Percentiles rank a stretch among this genome's conserved stretches.
Conservation (phyloP, 495 filamentous ascomycete species). For the Hyaloscypha finlandica region DNA sequence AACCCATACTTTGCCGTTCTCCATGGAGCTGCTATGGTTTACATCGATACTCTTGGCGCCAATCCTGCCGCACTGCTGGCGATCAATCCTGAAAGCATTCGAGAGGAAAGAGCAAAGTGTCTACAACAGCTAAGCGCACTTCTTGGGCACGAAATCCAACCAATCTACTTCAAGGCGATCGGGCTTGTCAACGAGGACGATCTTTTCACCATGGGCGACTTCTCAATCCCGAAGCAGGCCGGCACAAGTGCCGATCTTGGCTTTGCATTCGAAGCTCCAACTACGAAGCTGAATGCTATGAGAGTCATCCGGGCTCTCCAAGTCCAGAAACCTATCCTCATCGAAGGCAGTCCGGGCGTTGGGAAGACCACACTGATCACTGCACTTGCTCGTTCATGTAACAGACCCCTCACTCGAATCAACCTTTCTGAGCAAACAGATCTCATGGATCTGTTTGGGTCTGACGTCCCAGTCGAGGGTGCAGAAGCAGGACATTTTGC, state of each 20-base stretch:
- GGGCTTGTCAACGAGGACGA: conserved; percentile 36
- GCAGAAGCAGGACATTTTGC: conserved; percentile 83
- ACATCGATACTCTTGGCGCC: conserved; percentile 90
- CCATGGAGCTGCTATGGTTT: conserved; percentile 94
- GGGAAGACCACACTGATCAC: conserved; percentile 94
- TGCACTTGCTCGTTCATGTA: conserved; percentile 76
- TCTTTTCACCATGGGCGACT: conserved; percentile 67
- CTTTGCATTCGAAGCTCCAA: conserved; percentile 84
- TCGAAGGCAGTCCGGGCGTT: conserved; percentile 96
- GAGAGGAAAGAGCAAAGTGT: conserved; percentile 66
- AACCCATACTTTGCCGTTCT: conserved; percentile 62
- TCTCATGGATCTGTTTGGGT: conserved; percentile 95
- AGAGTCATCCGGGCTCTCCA: conserved; percentile 89
- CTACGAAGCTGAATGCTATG: conserved; percentile 86
- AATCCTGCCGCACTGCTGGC: conserved; percentile 86
- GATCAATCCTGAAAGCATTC: conserved; percentile 58
- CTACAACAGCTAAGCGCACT: conserved; percentile 70
- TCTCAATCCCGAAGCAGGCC: conserved; percentile 58
- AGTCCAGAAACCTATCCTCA: conserved; percentile 82
- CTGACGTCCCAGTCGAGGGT: conserved; percentile 92
- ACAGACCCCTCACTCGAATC: conserved; percentile 82
- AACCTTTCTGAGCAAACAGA: conserved; percentile 98
- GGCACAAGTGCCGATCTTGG: conserved; percentile 53
- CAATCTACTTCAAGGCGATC: conserved; percentile 55
- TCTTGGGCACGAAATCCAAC: conserved; percentile 59